Base-by-base conservation (phyloP, 1,284 basidiomycete species). In the Blastosporella zonata region DNA sequence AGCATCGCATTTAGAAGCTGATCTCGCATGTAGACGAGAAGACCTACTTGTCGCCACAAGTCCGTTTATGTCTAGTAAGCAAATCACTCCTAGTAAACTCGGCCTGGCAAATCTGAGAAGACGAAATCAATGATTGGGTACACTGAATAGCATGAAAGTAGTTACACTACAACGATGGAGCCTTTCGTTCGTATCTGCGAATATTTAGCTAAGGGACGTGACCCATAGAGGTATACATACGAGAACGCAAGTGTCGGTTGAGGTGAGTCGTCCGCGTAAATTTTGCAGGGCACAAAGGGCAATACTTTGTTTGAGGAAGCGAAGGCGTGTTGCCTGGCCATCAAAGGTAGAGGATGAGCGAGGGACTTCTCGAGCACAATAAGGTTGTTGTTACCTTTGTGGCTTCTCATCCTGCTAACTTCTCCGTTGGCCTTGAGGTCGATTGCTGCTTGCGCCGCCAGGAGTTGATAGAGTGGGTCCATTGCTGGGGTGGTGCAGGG, bases 11-110 rank as follows among this genome's bases (percentile, higher is more conserved):
- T 49, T 33, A 49, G 49, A 43, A 39, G n/a, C 40, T 39, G 23
- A 13, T 27, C 27, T 31, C 15, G 25, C 10, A 39, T 36, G 36
- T 21, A 31, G 2, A 22, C 7, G 25, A 33, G 39, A 34, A 48
- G 10, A 72, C 78, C 56, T 64, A 79, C 78, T 71, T 68, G 50
- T 79, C 77, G 12, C 77, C 75, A 54, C 79, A 81, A 27, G 73
- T 79, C 43, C 76, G 70, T 59, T 75, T 78, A 59, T 82, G 78
- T 50, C 79, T 67, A 20, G 77, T 77, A 18, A 82, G 68, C 20
- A 82, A 68, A 58, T 82, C 79, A 52, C 78, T 81, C 48, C 79
- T 67, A 29, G 79, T 81, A 54, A 82, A 82, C 58, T 80, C 72
- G 10, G 78, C 74, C 36, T 69, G 67, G 56, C 78, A 80, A 20